Conservation (phyloP, 768 basidiomycete genomes). For the Leccinum boreale region DNA sequence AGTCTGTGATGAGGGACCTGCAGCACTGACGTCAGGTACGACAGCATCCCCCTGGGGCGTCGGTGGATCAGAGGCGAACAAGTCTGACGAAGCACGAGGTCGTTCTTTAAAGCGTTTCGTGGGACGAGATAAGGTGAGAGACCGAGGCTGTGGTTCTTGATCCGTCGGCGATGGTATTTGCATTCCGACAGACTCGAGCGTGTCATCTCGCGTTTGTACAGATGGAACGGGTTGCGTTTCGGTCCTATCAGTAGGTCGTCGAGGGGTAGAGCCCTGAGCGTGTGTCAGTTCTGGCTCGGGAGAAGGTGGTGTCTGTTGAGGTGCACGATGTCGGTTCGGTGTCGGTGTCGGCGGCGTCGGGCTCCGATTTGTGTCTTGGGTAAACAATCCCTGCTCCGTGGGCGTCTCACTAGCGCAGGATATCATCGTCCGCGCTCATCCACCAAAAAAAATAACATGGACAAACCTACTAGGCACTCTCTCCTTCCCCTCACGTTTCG, state of each 20-base stretch:
- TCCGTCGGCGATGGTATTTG: neutral
- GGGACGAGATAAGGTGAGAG: neutral
- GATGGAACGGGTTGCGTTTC: neutral
- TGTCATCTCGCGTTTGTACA: neutral
- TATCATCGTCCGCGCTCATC: neutral
- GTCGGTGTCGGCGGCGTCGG: neutral
- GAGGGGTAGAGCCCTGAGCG: neutral
- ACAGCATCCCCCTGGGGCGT: slow-evolving; percentile 5
- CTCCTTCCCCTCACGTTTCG: neutral
- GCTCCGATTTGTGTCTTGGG: neutral
- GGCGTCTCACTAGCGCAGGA: slow-evolving; percentile 3
- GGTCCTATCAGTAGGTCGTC: neutral
- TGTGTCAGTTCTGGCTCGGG: neutral
- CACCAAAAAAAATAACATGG: neutral
- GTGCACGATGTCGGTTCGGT: neutral
- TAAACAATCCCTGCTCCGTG: neutral
- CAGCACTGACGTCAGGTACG: neutral
- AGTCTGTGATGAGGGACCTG: neutral
- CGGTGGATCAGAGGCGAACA: slow-evolving; percentile 17
- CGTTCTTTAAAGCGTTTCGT: slow-evolving; percentile 12
- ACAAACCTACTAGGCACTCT: slow-evolving; percentile 5
- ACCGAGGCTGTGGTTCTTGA: neutral
- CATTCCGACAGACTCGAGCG: neutral
- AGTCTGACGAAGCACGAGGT: slow-evolving; percentile 5
- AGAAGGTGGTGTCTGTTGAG: neutral